phyloP scores from a whole-genome alignment of 192 early-diverging fungal species.

The Backusella psychrophila region DNA sequence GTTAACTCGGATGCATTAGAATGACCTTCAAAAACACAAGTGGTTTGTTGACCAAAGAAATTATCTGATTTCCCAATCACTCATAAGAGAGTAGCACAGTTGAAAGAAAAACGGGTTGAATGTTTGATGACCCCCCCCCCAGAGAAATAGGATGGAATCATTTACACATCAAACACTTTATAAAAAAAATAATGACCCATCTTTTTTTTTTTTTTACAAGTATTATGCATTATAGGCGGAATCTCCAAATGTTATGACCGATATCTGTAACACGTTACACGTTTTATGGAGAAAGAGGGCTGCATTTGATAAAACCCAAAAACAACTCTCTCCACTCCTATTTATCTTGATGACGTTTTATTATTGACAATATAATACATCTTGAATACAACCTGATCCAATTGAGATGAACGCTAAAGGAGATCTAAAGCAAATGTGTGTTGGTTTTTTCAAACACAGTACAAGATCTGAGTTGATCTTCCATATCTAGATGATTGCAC shows the following conservation, averaged over 20 bases:
- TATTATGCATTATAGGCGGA: neutral
- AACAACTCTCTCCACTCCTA: neutral
- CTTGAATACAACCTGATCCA: neutral
- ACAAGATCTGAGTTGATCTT: neutral
- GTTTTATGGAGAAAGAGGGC: neutral
- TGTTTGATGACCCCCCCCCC: too few relatives aligned
- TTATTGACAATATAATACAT: neutral
- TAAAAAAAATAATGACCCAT: too few relatives aligned
- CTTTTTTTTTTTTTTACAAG: neutral
- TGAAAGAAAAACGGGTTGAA: too few relatives aligned
- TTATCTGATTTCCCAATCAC: too few relatives aligned
- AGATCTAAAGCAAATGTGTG: neutral
- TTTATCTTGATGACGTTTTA: neutral
- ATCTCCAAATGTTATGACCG: neutral
- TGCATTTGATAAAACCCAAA: neutral
- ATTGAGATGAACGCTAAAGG: neutral
- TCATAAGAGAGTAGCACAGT: too few relatives aligned
- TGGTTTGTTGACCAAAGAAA: too few relatives aligned
- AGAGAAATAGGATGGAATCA: too few relatives aligned
- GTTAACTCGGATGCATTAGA: too few relatives aligned
- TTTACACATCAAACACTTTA: too few relatives aligned
- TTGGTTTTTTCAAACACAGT: neutral
- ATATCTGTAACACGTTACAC: neutral
- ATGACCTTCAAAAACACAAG: too few relatives aligned
- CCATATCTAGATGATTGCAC: neutral